phyloP scores from a whole-genome alignment of 768 basidiomycete genomes.

The Tremella yokohamensis region DNA sequence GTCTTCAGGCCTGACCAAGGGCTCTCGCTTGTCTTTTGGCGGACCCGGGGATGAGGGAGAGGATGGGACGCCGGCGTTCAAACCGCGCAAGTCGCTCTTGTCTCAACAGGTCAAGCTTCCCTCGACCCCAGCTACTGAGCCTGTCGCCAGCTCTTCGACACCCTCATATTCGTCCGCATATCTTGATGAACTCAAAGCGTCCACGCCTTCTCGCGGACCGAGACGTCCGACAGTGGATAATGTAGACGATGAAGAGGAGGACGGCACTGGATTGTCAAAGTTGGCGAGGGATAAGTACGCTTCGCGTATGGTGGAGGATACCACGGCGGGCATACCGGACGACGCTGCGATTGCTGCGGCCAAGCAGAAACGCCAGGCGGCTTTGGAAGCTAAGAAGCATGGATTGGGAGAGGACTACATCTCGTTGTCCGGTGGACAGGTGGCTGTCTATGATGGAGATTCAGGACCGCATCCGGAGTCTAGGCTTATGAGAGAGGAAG shows the following conservation, averaged over 20 bases:
- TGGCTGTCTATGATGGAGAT: constrained; percentile 44
- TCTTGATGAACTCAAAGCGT: constrained; percentile 51
- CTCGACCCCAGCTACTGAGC: constrained; percentile 12
- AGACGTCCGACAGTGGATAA: constrained; percentile 19
- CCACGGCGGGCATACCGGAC: constrained; percentile 50
- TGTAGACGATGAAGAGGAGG: constrained; percentile 21
- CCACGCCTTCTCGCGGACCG: constrained; percentile 44
- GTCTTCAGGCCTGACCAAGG: constrained; percentile 16
- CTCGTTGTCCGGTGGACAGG: constrained; percentile 48
- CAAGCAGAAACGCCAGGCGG: constrained; percentile 49
- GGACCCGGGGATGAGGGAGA: constrained; percentile 36
- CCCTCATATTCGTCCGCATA: constrained; percentile 50
- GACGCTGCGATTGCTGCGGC: constrained; percentile 51
- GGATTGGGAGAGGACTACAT: constrained; percentile 49
- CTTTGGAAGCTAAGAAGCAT: constrained; percentile 36
- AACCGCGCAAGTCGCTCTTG: constrained; percentile 42
- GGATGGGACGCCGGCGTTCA: constrained; percentile 30
- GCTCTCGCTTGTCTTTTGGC: constrained; percentile 43
- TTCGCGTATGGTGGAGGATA: constrained; percentile 31
- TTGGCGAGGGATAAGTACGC: constrained; percentile 48
- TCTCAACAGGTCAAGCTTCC: constrained; percentile 44
- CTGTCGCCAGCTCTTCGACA: constrained; percentile 5
- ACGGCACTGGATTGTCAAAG: constrained; percentile 29
- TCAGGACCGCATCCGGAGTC: constrained; percentile 52
- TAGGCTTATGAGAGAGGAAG: constrained; percentile 53